These are phyloP conservation scores for Pinus albicaulis DNA, from an alignment of 75 land plant genomes.

Conservation along the genomic window DNA sequence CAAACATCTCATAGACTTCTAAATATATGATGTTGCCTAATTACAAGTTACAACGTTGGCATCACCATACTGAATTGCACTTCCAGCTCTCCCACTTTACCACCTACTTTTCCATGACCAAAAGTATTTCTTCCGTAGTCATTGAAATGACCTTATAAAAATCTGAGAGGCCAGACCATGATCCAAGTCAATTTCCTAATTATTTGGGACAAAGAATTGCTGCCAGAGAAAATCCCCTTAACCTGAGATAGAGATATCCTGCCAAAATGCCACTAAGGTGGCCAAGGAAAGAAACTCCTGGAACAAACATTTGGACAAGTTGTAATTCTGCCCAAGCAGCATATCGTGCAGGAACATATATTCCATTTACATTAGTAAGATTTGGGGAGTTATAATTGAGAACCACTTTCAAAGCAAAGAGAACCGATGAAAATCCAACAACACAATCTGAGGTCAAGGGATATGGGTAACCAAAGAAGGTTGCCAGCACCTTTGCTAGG, in stretches of 20 bases:
- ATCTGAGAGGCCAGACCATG: constrained; percentile 47
- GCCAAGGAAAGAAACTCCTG: constrained; percentile 83
- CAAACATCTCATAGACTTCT: constrained; percentile 85
- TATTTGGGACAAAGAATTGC: constrained; percentile 21
- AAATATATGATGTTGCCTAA: constrained; percentile 40
- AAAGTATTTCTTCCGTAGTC: constrained; percentile 15
- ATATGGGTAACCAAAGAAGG: constrained; percentile 45
- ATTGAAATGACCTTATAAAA: constrained; percentile 12
- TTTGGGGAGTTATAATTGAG: constrained; percentile 52
- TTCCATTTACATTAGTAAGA: constrained; percentile 61
- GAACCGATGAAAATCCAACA: constrained; percentile 88
- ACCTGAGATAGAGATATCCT: constrained; percentile 59
- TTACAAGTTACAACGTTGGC: constrained; percentile 77
- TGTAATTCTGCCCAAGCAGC: constrained; percentile 91
- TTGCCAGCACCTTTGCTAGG: constrained; percentile 42
- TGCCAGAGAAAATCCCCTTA: constrained; percentile 35
- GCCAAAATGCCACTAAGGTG: constrained; percentile 89
- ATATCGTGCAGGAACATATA: constrained; percentile 62
- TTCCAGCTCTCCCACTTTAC: background rate
- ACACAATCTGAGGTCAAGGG: constrained; percentile 61
- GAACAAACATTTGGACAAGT: constrained; percentile 83
- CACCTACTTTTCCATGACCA: constrained; percentile 58
- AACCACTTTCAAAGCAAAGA: constrained; percentile 91
- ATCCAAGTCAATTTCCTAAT: constrained; percentile 26
- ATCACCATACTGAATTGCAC: constrained; percentile 58